These are phyloP conservation scores for Nothophytophthora sp. DNA, from an alignment of 352 stramenopile genomes.

Conservation along the genomic window DNA sequence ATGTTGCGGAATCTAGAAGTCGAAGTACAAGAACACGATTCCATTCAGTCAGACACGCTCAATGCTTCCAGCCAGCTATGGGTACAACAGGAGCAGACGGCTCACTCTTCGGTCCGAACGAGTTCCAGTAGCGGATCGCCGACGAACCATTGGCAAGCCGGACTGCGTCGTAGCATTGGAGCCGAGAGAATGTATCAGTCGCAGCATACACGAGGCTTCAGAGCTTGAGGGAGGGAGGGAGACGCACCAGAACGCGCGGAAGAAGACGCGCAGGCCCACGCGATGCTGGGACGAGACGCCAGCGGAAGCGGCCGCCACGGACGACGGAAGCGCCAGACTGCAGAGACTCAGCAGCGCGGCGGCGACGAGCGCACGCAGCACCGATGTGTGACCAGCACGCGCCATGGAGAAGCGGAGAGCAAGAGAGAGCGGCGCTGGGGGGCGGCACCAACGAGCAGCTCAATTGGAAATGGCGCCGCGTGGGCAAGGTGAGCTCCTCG, in stretches of 20 bases:
- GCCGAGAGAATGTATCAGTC: slow-evolving; percentile 7
- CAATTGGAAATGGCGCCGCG: too few relatives aligned
- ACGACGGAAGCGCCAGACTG: slow-evolving; percentile 7
- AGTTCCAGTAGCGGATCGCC: slow-evolving; percentile 71
- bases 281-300: slow-evolving; percentile 37
- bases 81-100: background rate
- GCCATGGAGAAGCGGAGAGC: background rate
- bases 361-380: slow-evolving; percentile 17
- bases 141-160: slow-evolving; percentile 84
- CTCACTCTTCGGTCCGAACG: slow-evolving; percentile 56
- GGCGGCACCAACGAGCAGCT: too few relatives aligned
- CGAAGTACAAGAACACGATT: background rate
- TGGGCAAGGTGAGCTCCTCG: too few relatives aligned
- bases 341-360: slow-evolving; percentile 21
- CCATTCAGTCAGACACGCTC: background rate
- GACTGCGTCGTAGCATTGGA: slow-evolving; percentile 26
- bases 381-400: slow-evolving; percentile 18
- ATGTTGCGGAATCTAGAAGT: slow-evolving; percentile 70
- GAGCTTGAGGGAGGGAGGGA: background rate
- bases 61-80: background rate
- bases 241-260: slow-evolving; percentile 73
- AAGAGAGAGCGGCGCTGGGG: too few relatives aligned
- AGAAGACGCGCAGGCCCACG: slow-evolving; percentile 69
- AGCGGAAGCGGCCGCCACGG: slow-evolving; percentile 1
- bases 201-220: background rate